Evolutionary conservation across 1,284 basidiomycete species (phyloP), one percentile per base, ranked within the genome.

Genomic region (Cryptococcus maquisensis): DNA sequence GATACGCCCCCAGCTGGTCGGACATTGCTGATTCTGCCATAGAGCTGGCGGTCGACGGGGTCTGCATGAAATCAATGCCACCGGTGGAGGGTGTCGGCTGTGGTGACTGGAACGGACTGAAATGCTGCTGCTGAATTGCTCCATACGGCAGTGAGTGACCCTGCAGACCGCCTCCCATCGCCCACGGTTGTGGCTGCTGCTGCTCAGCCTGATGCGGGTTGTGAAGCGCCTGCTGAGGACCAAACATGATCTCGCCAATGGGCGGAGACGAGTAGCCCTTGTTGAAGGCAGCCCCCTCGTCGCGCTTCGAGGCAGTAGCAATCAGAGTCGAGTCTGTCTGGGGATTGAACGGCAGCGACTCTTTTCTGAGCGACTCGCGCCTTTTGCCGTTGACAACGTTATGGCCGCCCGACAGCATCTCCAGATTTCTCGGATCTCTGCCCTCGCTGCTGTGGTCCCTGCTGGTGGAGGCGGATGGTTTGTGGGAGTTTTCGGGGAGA

Each of bases 291-390:
- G 21, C 28, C n/a, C 44, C 18, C 26, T 32, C 23, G 28, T 24
- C 24, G 10, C 43, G 43, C 43, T 45, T 38, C 20, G 32, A 32
- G 1, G 47, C 67, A 13, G 69, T 68, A 3, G 68, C 65, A 32
- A 72, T 71, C 26, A 74, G 48, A 0, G 72, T 74, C 43, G 66
- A 69, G 24, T 64, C 65, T 21, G 52, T 49, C 18, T 59, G 59
- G 3, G 67, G 68, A 48, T 69, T 62, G 51, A 70, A 72, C 4
- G 71, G 69, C 13, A 72, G 54, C n/a, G 67, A 68, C 36, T 74
- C 69, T 49, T 72, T 62, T 23, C 71, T 50, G 20, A 55, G 32
- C 18, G 54, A 54, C 12, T 47, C 47, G 49, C 44, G 42, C 20
- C 36, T 21, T 51, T 51, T 16, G 48, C 36, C 35, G 23, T 48